These are phyloP conservation scores for Colletotrichum eleusines DNA, from an alignment of 2,329 filamentous ascomycete species.

Conservation along the genomic window DNA sequence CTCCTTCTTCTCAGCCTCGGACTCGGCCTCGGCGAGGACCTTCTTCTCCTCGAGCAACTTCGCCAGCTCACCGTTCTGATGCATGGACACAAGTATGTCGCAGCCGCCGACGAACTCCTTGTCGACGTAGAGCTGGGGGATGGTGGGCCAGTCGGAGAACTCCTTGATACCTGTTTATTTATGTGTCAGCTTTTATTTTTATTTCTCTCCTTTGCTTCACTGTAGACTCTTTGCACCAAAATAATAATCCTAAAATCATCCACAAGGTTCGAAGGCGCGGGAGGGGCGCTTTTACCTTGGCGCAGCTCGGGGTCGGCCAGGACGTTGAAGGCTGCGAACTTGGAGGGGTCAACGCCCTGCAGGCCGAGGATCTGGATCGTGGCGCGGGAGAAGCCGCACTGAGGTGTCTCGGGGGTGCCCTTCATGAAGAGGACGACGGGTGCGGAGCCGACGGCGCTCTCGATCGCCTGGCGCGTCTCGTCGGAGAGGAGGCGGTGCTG, in stretches of 20 bases:
- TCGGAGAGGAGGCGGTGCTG: conserved; percentile 80
- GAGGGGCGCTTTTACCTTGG: conserved; percentile 56
- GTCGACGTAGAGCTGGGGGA: conserved; percentile 94
- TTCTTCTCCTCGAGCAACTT: conserved; percentile 93
- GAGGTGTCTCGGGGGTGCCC: conserved; percentile 93
- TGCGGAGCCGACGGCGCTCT: conserved; percentile 87
- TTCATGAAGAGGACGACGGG: conserved; percentile 99
- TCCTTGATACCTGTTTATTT: conserved; percentile 86
- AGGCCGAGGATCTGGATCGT: conserved; percentile 94
- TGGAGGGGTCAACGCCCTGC: conserved; percentile 93
- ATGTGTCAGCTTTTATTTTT: conserved; percentile 36
- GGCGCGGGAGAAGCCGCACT: conserved; percentile 96
- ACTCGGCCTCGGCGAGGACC: conserved; percentile 71
- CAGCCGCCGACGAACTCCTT: conserved; percentile 98
- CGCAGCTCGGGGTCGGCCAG: conserved; percentile 90
- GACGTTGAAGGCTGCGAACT: conserved; percentile 99
- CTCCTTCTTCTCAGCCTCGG: conserved; percentile 55
- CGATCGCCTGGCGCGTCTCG: conserved; percentile 84
- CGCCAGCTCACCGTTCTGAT: conserved; percentile 92
- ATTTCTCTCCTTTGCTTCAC: too few species aligned
- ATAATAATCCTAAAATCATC: too few species aligned
- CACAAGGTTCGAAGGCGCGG: too few species aligned
- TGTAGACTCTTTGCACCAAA: too few species aligned
- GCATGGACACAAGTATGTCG: conserved; percentile 97
- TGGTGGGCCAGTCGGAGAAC: conserved; percentile 99